These are phyloP conservation scores for Lachancea lanzarotensis DNA, from an alignment of 805 yeast genomes.

Conservation along the genomic window DNA sequence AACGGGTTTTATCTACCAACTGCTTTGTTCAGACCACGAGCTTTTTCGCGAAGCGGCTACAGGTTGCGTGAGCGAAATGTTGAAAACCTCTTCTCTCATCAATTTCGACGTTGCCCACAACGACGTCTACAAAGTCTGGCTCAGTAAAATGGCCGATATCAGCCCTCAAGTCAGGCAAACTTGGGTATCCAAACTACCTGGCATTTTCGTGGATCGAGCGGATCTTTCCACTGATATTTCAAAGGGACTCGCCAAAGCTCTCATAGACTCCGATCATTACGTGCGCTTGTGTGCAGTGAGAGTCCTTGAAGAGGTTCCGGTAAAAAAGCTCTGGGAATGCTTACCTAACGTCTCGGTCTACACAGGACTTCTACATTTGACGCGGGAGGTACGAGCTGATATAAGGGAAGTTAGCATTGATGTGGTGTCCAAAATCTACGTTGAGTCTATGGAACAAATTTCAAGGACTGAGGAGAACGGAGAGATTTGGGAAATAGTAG, in stretches of 20 bases:
- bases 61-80: slow-evolving; percentile 60
- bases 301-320: slow-evolving; percentile 43
- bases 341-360: slow-evolving; percentile 44
- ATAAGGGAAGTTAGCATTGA: slow-evolving; percentile 57
- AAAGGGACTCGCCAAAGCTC: slow-evolving; percentile 56
- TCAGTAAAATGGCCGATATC: slow-evolving; percentile 65
- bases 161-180: slow-evolving; percentile 55
- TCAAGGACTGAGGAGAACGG: slow-evolving; percentile 14
- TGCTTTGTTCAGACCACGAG: slow-evolving; percentile 64
- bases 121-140: slow-evolving; percentile 63
- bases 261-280: slow-evolving; percentile 67
- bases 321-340: slow-evolving; percentile 41
- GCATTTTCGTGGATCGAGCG: slow-evolving; percentile 39
- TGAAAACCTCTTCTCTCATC: slow-evolving; percentile 43
- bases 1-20: slow-evolving; percentile 74
- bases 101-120: slow-evolving; percentile 54
- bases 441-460: slow-evolving; percentile 36
- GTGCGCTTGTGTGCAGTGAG: slow-evolving; percentile 60
- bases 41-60: slow-evolving; percentile 62
- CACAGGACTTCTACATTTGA: slow-evolving; percentile 50
- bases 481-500: slow-evolving; percentile 28
- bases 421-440: slow-evolving; percentile 50
- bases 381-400: slow-evolving; percentile 62
- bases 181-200: slow-evolving; percentile 61
- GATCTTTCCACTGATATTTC: slow-evolving; percentile 47